Evolutionary conservation across 2,329 filamentous ascomycete genomes (phyloP), one percentile per base, ranked within the genome.

Genomic region (Penicillium sp.): DNA sequence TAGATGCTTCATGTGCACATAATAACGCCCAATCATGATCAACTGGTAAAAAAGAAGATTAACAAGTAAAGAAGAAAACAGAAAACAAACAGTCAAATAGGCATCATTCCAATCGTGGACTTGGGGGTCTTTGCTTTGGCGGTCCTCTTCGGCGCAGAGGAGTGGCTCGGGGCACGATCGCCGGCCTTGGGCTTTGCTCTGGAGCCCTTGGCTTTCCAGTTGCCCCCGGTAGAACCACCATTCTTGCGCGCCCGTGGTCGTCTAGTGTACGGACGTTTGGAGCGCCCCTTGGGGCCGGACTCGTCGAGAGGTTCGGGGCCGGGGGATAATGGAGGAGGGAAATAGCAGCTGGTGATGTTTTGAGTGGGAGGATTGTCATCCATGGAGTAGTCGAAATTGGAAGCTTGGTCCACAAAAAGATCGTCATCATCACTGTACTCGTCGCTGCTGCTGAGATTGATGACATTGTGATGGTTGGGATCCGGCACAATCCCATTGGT

Each of bases 401-500:
- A 55, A 4, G 49, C 55, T 33, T 64, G 57, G 35, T 67, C 62
- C 18, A 58, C 55, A 24, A 70, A 66, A 23, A 67, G 54, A 42
- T 68, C 66, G 25, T 64, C 66, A 28, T 63, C 63, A 49, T 65
- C 66, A 54, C 58, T 64, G 48, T 66, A 67, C 27, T 75, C 72
- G 29, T 74, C 70, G 38, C 70, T 63, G 49, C 71, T 73, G 42
- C 68, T 72, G 45, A 74, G 64, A 46, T 69, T 71, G 53, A 75
- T 68, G 44, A 72, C 72, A 52, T 74, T 76, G 47, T 71, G 70
- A 44, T 75, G 73, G 37, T 75, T 74, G 8, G 67, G 71, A 53
- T 74, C 72, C 23, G 68, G 69, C 20, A 74, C 66, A 62, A 70
- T 59, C 33, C 77, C 77, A 54, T 82, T 79, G 2, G 74, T 76